These are phyloP conservation scores for Hypomyces rosellus DNA, from an alignment of 2,329 filamentous ascomycete genomes.

Conservation along the genomic window DNA sequence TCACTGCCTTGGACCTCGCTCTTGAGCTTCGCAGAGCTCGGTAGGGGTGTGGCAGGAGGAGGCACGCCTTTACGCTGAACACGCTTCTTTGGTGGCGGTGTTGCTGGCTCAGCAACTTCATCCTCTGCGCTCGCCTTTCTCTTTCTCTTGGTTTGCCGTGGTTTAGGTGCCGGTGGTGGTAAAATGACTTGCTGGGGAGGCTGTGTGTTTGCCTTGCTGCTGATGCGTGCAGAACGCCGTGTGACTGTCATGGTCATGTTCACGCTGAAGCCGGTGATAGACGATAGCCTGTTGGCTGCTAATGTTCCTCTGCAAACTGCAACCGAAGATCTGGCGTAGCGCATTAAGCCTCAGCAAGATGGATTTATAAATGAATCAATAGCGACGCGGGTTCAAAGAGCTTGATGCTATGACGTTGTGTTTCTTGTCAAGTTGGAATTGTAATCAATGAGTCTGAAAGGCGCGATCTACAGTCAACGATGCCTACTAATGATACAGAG, in stretches of 20 bases:
- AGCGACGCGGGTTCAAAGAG: too few species aligned
- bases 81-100: conserved; percentile 27
- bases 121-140: conserved; percentile 25
- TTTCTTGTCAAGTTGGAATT: too few species aligned
- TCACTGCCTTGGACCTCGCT: conserved; percentile 23
- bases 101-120: conserved; percentile 20
- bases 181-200: not conserved
- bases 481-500: too few species aligned
- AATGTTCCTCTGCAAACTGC: not conserved
- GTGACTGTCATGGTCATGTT: conserved; percentile 24
- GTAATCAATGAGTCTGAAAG: too few species aligned
- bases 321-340: not conserved
- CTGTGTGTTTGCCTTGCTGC: conserved; percentile 9
- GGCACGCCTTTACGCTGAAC: conserved; percentile 17
- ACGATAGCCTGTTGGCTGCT: not conserved
- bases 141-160: conserved; percentile 23
- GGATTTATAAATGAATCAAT: too few species aligned
- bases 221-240: conserved; percentile 37
- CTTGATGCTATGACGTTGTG: too few species aligned
- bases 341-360: too few species aligned
- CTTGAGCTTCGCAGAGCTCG: conserved; percentile 37
- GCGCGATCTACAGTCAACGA: too few species aligned
- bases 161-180: not conserved
- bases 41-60: conserved; percentile 41
- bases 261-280: conserved; percentile 1